Conservation (phyloP, 2,329 filamentous ascomycete genomes). For the Phyllosticta citrichinensis region DNA sequence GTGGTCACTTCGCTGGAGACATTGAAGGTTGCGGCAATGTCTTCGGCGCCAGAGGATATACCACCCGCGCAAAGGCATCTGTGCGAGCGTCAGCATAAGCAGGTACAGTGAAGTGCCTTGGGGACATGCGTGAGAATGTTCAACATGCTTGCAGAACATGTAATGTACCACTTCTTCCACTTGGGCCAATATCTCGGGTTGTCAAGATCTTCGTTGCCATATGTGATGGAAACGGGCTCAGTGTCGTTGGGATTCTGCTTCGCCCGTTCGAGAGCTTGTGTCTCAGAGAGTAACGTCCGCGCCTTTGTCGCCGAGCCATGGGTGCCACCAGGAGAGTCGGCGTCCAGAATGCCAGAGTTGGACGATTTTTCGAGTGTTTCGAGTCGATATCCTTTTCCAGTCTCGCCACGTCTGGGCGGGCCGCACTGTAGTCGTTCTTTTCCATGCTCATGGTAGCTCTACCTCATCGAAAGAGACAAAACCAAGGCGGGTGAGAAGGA, state of each 20-base stretch:
- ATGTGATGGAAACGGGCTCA: slow-evolving; percentile 16
- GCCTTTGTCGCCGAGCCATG: not conserved
- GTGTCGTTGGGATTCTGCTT: slow-evolving; percentile 13
- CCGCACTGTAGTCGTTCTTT: not conserved
- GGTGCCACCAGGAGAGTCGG: not conserved
- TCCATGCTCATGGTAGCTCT: not conserved
- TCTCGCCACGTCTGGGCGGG: not conserved
- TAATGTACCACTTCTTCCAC: slow-evolving; percentile 33
- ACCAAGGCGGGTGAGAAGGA: not conserved
- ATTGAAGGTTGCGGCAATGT: not conserved
- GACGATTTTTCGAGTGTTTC: not conserved
- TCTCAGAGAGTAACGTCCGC: slow-evolving; percentile 11
- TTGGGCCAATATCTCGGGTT: slow-evolving; percentile 33
- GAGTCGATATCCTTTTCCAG: slow-evolving; percentile 8
- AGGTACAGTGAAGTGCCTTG: not conserved
- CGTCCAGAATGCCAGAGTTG: not conserved
- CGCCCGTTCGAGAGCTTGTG: slow-evolving; percentile 13
- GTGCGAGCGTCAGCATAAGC: not conserved
- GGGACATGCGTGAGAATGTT: slow-evolving; percentile 13
- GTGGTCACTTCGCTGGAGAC: slow-evolving; percentile 6
- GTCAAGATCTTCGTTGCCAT: slow-evolving; percentile 17
- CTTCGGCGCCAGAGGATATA: slow-evolving; percentile 5
- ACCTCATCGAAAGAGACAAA: not conserved
- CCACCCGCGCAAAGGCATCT: slow-evolving; percentile 9
- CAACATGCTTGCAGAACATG: slow-evolving; percentile 28